phyloP scores from a whole-genome alignment of 306 rosid species.

The Oxytropis ochrocephala region DNA sequence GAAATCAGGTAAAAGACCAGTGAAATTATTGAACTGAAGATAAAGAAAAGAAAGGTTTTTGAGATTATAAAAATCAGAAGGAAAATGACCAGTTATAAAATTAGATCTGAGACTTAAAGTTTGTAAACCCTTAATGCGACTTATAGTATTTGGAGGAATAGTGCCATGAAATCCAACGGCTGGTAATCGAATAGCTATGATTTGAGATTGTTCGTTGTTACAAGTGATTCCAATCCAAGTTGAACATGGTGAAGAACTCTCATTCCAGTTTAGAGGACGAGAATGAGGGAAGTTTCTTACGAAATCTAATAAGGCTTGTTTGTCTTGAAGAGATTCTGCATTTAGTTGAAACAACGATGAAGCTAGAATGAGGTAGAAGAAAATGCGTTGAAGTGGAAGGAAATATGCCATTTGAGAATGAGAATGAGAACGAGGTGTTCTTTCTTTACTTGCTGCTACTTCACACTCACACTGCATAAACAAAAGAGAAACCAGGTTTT shows the following conservation, averaged over 20 bases:
- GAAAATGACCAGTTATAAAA: slow-evolving; percentile 50
- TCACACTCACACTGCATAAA: slow-evolving; percentile 3
- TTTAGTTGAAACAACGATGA: slow-evolving; percentile 31
- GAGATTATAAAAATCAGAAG: slow-evolving; percentile 55
- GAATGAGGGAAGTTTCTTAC: slow-evolving; percentile 49
- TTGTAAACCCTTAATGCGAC: slow-evolving; percentile 57
- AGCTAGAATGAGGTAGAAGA: slow-evolving; percentile 41
- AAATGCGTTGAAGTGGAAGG: slow-evolving; percentile 15
- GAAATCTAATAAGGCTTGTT: slow-evolving; percentile 65
- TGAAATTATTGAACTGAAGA: slow-evolving; percentile 70
- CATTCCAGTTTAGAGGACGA: slow-evolving; percentile 66
- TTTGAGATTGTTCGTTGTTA: slow-evolving; percentile 37
- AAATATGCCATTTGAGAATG: neutral
- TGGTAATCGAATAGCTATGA: slow-evolving; percentile 57
- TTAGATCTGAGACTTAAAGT: slow-evolving; percentile 77
- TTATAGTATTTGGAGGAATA: slow-evolving; percentile 58
- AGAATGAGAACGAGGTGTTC: neutral
- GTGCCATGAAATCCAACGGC: slow-evolving; percentile 72
- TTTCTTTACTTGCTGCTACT: slow-evolving; percentile 28
- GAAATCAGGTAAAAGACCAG: slow-evolving; percentile 71
- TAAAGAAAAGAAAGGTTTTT: slow-evolving; percentile 61
- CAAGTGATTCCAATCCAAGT: slow-evolving; percentile 82
- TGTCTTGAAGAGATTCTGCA: slow-evolving; percentile 68
- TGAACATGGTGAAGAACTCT: slow-evolving; percentile 41
- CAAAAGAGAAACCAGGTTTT: neutral